Conservation (phyloP, 1,284 basidiomycete genomes). For the Ustilago shanxiensis region DNA sequence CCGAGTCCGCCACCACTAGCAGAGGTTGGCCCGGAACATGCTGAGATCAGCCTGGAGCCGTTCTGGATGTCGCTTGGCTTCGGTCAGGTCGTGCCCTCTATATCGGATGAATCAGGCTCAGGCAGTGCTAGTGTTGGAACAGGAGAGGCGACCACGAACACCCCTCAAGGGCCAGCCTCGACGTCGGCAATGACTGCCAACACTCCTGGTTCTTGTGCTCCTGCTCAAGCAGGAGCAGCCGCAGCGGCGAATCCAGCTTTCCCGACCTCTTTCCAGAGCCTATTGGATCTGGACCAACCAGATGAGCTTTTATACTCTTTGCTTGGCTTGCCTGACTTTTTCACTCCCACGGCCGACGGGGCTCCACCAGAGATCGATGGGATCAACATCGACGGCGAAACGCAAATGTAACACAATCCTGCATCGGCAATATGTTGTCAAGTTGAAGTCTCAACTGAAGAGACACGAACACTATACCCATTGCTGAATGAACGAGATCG, state of each 20-base stretch:
- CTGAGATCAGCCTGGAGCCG: conserved; percentile 11
- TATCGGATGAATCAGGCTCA: not conserved
- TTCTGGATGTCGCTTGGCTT: conserved; percentile 14
- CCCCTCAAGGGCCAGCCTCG: not conserved
- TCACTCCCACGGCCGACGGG: conserved; percentile 5
- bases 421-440: too few relatives aligned
- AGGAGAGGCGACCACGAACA: not conserved
- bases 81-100: conserved; percentile 3
- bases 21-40: not conserved
- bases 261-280: conserved; percentile 6
- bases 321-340: conserved; percentile 15
- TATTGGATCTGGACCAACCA: conserved; percentile 8
- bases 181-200: too few relatives aligned
- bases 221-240: too few relatives aligned
- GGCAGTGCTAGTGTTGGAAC: too few relatives aligned
- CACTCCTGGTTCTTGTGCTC: too few relatives aligned
- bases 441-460: too few relatives aligned
- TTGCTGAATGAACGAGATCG: too few relatives aligned
- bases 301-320: conserved; percentile 17
- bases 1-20: not conserved
- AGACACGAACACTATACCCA: too few relatives aligned
- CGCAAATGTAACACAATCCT: too few relatives aligned
- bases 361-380: too few relatives aligned
- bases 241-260: too few relatives aligned
- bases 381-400: too few relatives aligned